Conservation (phyloP, 2,329 filamentous ascomycete genomes). For the Pseudogymnoascus sp. region DNA sequence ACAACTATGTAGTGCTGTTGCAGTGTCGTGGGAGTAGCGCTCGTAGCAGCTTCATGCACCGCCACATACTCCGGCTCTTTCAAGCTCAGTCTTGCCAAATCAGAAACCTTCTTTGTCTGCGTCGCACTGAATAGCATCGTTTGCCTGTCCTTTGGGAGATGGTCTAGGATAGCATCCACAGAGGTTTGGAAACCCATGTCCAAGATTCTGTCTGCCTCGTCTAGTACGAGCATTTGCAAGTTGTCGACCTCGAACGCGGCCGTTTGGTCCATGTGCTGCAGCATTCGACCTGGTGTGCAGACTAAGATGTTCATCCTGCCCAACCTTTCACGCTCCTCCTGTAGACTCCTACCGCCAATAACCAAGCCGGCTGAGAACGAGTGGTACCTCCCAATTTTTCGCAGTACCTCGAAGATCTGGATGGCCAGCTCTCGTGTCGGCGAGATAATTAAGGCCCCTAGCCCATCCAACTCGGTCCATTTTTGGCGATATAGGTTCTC, state of each 20-base stretch:
- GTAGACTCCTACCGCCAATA: conserved; percentile 85
- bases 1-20: conserved; percentile 89
- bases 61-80: conserved; percentile 91
- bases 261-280: conserved; percentile 94
- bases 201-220: conserved; percentile 93
- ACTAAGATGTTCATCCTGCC: conserved; percentile 94
- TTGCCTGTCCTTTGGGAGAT: conserved; percentile 76
- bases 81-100: conserved; percentile 80
- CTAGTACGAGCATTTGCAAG: conserved; percentile 83
- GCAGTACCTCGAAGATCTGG: conserved; percentile 90
- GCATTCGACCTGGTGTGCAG: conserved; percentile 86
- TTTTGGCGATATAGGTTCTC: conserved; percentile 84
- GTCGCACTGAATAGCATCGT: conserved; percentile 94
- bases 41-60: conserved; percentile 73
- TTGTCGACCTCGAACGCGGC: conserved; percentile 84
- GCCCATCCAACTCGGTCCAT: conserved; percentile 85
- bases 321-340: conserved; percentile 77
- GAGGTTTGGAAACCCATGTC: conserved; percentile 93
- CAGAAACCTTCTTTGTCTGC: conserved; percentile 88
- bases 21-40: conserved; percentile 73
- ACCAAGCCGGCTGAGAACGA: conserved; percentile 86
- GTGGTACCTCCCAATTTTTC: conserved; percentile 83
- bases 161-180: conserved; percentile 87
- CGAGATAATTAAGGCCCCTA: conserved; percentile 87
- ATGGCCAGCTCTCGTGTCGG: conserved; percentile 92